Evolutionary conservation across 441 rosid species (phyloP).

Genomic region (Erodium trifolium): DNA sequence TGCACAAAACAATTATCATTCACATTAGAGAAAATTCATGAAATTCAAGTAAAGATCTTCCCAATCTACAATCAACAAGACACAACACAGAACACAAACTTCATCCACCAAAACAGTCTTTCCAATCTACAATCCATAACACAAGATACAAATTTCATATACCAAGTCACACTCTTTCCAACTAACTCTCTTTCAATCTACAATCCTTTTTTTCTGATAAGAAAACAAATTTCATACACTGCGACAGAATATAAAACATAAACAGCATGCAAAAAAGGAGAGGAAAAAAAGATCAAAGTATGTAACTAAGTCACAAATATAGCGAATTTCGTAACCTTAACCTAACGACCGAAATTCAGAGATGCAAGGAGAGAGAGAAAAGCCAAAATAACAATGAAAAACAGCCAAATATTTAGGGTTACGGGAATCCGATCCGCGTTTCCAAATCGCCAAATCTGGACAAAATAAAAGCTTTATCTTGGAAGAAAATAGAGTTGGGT

Average conservation of each 20-base stretch:
- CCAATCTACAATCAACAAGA: neutral
- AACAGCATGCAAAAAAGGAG: neutral
- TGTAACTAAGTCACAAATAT: no score
- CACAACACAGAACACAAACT: neutral
- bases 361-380: no score
- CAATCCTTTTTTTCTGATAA: no score
- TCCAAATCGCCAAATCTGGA: no score
- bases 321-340: no score
- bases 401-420: no score
- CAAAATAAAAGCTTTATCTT: no score
- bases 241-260: neutral
- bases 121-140: neutral
- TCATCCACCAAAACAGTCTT: neutral
- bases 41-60: neutral
- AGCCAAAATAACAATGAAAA: no score
- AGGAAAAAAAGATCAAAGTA: neutral
- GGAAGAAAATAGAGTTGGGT: no score
- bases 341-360: no score
- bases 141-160: neutral
- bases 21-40: neutral
- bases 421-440: no score
- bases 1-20: neutral
- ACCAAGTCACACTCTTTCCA: neutral
- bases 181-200: no score
- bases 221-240: neutral